A percentile compares a stretch with the other conserved stretches of the same genome.
Evolutionary conservation across 306 rosid genomes (phyloP).

Genomic region (Medicago arabica): DNA sequence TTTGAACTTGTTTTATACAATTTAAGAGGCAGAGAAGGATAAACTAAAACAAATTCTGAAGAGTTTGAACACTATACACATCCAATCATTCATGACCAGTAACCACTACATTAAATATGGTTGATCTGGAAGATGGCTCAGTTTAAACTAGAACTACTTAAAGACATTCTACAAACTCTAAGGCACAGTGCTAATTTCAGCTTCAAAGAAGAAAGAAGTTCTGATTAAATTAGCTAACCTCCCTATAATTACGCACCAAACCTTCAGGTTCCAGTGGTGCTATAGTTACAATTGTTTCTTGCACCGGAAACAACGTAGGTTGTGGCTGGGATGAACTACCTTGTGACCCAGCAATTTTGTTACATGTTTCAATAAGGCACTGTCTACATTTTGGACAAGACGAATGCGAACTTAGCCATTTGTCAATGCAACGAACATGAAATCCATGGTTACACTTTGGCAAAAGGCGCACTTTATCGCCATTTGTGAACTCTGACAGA

Average conservation of each 20-base stretch:
- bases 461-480: conserved; percentile 71
- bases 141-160: conserved; percentile 37
- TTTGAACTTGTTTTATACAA: conserved; percentile 38
- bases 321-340: conserved; percentile 49
- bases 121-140: conserved; percentile 23
- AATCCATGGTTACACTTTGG: conserved; percentile 91
- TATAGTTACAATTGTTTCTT: conserved; percentile 53
- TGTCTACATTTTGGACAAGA: conserved; percentile 96
- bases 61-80: conserved; percentile 32
- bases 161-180: conserved; percentile 10
- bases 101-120: conserved; percentile 25
- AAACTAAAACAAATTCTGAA: conserved; percentile 3
- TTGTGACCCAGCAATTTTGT: conserved; percentile 70
- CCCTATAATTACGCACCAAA: conserved; percentile 61
- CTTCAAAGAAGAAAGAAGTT: neutral
- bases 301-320: conserved; percentile 30
- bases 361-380: conserved; percentile 75
- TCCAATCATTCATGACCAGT: conserved; percentile 26
- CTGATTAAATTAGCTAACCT: conserved; percentile 37
- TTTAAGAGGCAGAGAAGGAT: neutral
- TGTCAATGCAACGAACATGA: conserved; percentile 85
- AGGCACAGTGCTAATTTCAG: neutral
- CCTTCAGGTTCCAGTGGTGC: conserved; percentile 68
- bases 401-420: conserved; percentile 84
- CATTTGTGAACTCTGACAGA: conserved; percentile 64